phyloP scores from a whole-genome alignment of 805 yeast species.

The Cyberlindnera galapagoensis region DNA sequence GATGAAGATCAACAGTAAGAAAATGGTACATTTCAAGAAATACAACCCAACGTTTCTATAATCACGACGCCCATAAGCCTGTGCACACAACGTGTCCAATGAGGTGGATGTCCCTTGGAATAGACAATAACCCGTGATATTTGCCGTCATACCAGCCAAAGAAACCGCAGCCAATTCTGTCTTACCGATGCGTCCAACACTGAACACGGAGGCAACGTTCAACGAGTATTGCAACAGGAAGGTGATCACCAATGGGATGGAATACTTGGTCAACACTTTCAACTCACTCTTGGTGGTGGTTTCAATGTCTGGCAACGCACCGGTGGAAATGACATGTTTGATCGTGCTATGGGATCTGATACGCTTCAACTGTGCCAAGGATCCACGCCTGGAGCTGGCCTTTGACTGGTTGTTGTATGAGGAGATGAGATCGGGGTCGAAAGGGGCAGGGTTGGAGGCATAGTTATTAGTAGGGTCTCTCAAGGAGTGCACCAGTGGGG shows the following conservation, averaged over 20 bases:
- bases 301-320: constrained; percentile 19
- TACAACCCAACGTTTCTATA: constrained; percentile 61
- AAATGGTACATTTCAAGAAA: constrained; percentile 58
- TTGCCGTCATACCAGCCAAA: constrained; percentile 71
- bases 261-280: constrained; percentile 34
- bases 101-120: constrained; percentile 78
- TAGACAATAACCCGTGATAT: constrained; percentile 66
- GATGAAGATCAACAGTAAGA: constrained; percentile 46
- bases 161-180: constrained; percentile 72
- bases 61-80: constrained; percentile 67
- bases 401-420: constrained; percentile 10
- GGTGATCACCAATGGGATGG: constrained; percentile 60
- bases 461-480: constrained; percentile 16
- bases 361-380: constrained; percentile 21
- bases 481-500: constrained; percentile 18
- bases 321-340: constrained; percentile 21
- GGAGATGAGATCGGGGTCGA: constrained; percentile 15
- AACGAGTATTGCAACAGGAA: constrained; percentile 66
- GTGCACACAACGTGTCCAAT: constrained; percentile 72
- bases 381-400: constrained; percentile 15
- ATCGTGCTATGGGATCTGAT: constrained; percentile 22
- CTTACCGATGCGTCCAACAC: constrained; percentile 69
- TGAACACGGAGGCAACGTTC: constrained; percentile 70
- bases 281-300: constrained; percentile 35
- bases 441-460: constrained; percentile 3